These are phyloP conservation scores for Fomitiporia mediterranea DNA, from an alignment of 1,284 basidiomycete genomes.

Conservation along the genomic window DNA sequence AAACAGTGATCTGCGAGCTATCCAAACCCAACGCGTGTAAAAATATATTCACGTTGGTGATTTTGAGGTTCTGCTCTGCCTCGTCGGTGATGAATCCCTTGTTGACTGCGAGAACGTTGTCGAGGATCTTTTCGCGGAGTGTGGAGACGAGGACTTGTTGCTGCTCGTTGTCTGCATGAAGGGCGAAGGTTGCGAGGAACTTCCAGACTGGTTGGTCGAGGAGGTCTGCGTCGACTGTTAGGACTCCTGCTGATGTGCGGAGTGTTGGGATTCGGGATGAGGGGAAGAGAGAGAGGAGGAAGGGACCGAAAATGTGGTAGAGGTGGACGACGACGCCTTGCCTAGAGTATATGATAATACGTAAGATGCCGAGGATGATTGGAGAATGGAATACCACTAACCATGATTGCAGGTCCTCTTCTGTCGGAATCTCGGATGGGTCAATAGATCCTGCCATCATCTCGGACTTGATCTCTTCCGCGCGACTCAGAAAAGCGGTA, in stretches of 20 bases:
- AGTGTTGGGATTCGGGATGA: constrained; percentile 69
- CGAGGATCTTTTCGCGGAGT: constrained; percentile 88
- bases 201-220: constrained; percentile 92
- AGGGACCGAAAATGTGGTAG: constrained; percentile 72
- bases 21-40: constrained; percentile 82
- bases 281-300: constrained; percentile 83
- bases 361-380: no score
- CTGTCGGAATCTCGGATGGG: constrained; percentile 49
- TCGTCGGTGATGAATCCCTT: constrained; percentile 69
- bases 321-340: constrained; percentile 81
- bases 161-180: constrained; percentile 79
- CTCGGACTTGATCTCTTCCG: constrained; percentile 81
- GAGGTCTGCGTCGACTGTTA: constrained; percentile 50
- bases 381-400: constrained; percentile 33
- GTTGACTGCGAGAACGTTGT: constrained; percentile 76
- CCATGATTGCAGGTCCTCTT: constrained; percentile 86
- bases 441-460: constrained; percentile 49
- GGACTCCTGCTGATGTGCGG: constrained; percentile 29
- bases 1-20: constrained; percentile 74
- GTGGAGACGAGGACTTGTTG: constrained; percentile 88
- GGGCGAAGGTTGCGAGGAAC: constrained; percentile 84
- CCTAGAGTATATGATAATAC: no score
- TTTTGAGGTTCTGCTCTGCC: constrained; percentile 60
- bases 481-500: constrained; percentile 88
- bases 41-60: constrained; percentile 83